Base-by-base conservation (phyloP, 2,329 filamentous ascomycete species). In the Mariannaea elegans region DNA sequence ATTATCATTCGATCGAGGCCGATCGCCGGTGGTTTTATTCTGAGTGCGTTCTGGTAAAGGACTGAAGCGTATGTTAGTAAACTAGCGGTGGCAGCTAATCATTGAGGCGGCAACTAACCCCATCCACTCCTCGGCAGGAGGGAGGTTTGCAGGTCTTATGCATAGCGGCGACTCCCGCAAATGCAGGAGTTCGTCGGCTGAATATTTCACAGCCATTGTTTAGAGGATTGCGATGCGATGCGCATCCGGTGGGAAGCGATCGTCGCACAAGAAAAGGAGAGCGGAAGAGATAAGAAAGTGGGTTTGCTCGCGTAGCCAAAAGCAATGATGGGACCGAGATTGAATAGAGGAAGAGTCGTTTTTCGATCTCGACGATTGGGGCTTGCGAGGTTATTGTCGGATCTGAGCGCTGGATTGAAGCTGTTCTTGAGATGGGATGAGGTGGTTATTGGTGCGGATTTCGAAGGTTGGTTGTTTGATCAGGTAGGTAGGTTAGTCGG, bases 51-150 rank as follows among this genome's bases (percentile, higher is more conserved):
- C 82, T 44, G 78, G 77, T 16, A 79, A 77, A 61, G 78, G 74
- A 59, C 81, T 85, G 34, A 58, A 49, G 29, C 24, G 24, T 29
- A 31, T 63, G 65, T 65, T 60, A 70, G 62, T 65, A 60, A 61
- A 54, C 52, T 64, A 56, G 61, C 58, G 58, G 44, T 62, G 62
- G 47, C 47, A 46, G 41, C 21, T 24, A 47, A 55, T 36, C 45
- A 51, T 53, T 29, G 57, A 31, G 51, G 55, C 44, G 49, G 54
- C 7, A 47, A 78, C 86, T 74, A 82, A 97, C 91, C 94, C 93
- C 93, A 97, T 97, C 94, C 94, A 98, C 82, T 97, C 92, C 80
- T 97, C 93, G 64, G 90, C 86, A 23, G 93, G 90, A 65, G 93
- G 94, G 44, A 97, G 84, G 65, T 84, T 86, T 64, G 89, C 81